phyloP scores from a whole-genome alignment of 75 land plant species.

The Cupressus sempervirens region DNA sequence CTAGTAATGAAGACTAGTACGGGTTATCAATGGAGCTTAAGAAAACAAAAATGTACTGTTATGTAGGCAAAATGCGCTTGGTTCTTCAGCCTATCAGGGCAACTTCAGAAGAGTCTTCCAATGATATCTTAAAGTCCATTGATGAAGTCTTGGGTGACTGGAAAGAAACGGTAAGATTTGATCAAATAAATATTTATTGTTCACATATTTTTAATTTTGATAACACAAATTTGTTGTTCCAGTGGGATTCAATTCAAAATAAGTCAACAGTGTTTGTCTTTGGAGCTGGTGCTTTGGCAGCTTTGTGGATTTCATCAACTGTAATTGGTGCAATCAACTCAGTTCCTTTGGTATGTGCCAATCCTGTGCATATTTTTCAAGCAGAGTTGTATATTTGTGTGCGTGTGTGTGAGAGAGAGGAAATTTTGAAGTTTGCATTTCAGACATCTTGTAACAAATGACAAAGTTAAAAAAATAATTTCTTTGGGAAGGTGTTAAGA shows the following conservation, averaged over 20 bases:
- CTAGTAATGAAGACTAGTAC: background rate
- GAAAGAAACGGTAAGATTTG: slow-evolving; percentile 7
- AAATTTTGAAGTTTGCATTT: background rate
- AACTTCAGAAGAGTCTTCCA: slow-evolving; percentile 4
- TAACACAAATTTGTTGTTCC: background rate
- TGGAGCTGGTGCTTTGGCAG: slow-evolving; percentile 39
- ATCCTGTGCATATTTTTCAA: background rate
- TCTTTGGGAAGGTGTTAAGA: background rate
- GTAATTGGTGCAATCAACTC: slow-evolving; percentile 46
- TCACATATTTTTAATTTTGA: background rate
- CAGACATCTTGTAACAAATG: background rate
- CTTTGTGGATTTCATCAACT: slow-evolving; percentile 43
- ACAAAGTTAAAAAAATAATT: background rate
- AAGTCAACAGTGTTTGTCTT: slow-evolving; percentile 23
- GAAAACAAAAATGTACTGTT: background rate
- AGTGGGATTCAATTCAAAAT: slow-evolving; percentile 7
- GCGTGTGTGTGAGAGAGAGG: no score
- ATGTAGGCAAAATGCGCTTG: background rate
- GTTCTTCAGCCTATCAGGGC: background rate
- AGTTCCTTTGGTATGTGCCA: slow-evolving; percentile 35
- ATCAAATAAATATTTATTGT: background rate
- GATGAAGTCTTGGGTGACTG: slow-evolving; percentile 4
- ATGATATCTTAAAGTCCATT: background rate
- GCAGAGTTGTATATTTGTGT: background rate
- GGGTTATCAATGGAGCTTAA: background rate